phyloP scores from a whole-genome alignment of 176 grass and related monocot species.

The Poa pratensis region DNA sequence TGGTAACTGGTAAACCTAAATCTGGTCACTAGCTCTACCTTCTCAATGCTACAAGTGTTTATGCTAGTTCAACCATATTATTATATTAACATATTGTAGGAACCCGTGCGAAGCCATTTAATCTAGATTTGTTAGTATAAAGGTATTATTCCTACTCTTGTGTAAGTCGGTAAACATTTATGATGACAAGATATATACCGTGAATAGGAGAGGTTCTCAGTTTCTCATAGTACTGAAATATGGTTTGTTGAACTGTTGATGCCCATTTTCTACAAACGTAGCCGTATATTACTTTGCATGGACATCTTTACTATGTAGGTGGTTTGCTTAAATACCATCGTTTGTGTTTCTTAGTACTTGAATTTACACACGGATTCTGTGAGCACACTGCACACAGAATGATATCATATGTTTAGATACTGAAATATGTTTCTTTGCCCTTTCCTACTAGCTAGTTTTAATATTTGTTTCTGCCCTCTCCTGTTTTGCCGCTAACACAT shows the following conservation, averaged over 20 bases:
- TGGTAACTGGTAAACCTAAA: not conserved
- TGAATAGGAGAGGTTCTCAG: not conserved
- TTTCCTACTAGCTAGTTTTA: not conserved
- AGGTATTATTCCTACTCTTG: not conserved
- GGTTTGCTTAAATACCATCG: not conserved
- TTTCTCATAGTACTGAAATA: not conserved
- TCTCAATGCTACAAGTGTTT: not conserved
- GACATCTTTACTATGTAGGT: not conserved
- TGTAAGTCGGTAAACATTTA: not conserved
- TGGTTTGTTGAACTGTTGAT: not conserved
- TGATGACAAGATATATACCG: not conserved
- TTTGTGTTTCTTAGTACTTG: not conserved
- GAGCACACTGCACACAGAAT: not conserved
- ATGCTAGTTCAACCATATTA: not conserved
- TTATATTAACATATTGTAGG: too few species aligned
- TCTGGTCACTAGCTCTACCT: not conserved
- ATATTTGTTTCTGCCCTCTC: not conserved
- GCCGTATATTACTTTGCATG: not conserved
- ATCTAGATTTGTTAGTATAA: not conserved
- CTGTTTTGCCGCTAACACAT: not conserved
- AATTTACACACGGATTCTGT: not conserved
- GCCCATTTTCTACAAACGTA: not conserved
- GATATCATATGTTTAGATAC: not conserved
- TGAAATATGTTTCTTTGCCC: not conserved
- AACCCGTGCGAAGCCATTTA: not conserved